These are phyloP conservation scores for Oligophagozyma castellii DNA, from an alignment of 1,139 yeast species.

Conservation along the genomic window DNA sequence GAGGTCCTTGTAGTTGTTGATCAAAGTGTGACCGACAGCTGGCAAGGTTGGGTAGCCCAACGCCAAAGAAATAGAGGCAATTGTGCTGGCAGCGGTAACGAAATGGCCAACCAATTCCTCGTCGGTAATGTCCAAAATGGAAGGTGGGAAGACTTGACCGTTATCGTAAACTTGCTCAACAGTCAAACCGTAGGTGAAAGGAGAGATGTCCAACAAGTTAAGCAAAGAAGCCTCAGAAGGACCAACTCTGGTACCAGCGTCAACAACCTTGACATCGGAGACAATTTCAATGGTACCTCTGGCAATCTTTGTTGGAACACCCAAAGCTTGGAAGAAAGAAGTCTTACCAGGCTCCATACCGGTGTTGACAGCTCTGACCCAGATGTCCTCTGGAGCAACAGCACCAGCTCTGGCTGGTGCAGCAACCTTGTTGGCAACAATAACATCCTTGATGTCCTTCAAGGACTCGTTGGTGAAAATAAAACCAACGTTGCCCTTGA, in stretches of 20 bases:
- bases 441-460: constrained; percentile 78
- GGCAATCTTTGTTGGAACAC: constrained; percentile 99
- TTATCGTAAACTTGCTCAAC: constrained; percentile 96
- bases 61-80: constrained; percentile 94
- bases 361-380: constrained; percentile 98
- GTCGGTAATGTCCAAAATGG: constrained; percentile 96
- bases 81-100: constrained; percentile 81
- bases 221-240: constrained; percentile 98
- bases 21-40: constrained; percentile 97
- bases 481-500: constrained; percentile 98
- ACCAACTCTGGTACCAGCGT: constrained; percentile 81
- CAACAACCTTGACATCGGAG: constrained; percentile 92
- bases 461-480: constrained; percentile 96
- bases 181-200: constrained; percentile 97
- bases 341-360: constrained; percentile 99
- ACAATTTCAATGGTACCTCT: constrained; percentile 99
- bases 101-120: constrained; percentile 91
- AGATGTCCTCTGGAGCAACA: constrained; percentile 93
- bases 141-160: constrained; percentile 95
- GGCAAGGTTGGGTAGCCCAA: constrained; percentile 99
- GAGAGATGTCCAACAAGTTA: constrained; percentile 99
- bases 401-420: constrained; percentile 99
- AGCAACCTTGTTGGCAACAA: constrained; percentile 89
- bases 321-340: constrained; percentile 99
- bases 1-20: constrained; percentile 98